Evolutionary conservation across 495 filamentous ascomycete species (phyloP).

Genomic region (Sporormia fimetaria): DNA sequence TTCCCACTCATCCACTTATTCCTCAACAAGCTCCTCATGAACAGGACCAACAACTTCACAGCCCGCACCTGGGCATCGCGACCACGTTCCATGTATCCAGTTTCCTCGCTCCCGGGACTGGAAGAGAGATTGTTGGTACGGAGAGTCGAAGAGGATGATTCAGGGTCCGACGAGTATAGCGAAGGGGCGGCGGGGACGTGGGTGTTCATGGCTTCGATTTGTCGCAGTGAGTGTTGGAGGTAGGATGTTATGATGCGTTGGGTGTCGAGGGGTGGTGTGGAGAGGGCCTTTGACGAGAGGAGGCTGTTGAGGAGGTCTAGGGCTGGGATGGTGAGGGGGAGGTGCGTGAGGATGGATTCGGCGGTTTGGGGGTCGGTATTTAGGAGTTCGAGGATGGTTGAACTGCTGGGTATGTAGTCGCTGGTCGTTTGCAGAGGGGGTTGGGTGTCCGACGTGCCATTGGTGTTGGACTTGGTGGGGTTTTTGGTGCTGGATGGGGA

Average conservation of each 20-base stretch:
- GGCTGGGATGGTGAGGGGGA: conserved; percentile 29
- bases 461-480: not conserved
- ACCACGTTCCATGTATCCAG: conserved; percentile 2
- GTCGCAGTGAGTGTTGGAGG: conserved; percentile 26
- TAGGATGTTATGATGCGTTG: conserved; percentile 18
- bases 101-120: not conserved
- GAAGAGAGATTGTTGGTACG: not conserved
- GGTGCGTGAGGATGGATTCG: conserved; percentile 10
- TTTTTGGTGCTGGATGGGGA: too few relatives aligned
- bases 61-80: conserved; percentile 28
- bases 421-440: conserved; percentile 9
- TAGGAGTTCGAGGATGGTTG: conserved; percentile 13
- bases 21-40: conserved; percentile 32
- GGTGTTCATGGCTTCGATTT: conserved; percentile 20
- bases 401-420: conserved; percentile 9
- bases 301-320: conserved; percentile 33
- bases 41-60: conserved; percentile 33
- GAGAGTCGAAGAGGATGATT: not conserved
- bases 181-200: not conserved
- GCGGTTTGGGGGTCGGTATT: conserved; percentile 11
- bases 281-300: conserved; percentile 17
- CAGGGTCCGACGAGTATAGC: too few relatives aligned
- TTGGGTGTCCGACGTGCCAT: not conserved
- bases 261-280: conserved; percentile 16
- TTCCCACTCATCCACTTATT: conserved; percentile 25